Evolutionary conservation across 148 eudicot species (phyloP), one percentile per base, ranked within the genome.

Genomic region (Salicornia ramosissima): DNA sequence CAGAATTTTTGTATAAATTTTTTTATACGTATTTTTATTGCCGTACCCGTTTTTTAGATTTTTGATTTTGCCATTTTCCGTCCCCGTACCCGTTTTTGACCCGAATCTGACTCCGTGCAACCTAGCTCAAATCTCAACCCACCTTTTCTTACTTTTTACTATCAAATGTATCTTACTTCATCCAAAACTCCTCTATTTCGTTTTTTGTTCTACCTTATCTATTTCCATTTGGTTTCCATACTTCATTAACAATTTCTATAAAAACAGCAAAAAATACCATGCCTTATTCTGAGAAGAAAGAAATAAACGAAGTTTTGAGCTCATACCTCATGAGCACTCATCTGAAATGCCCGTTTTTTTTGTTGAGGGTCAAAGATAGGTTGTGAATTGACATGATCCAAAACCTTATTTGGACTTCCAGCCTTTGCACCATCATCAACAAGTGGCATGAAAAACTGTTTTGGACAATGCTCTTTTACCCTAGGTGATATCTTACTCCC

Each of bases 251-350:
- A 36, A n/a, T 4, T 22, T 52, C 53, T 6, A 39, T 3, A 36
- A 2, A 18, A 16, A 59, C 15, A 45, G 1, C 12, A 10, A 6
- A 55, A 67, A 45, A 9, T 43, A 50, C 18, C 15, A 56, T 49
- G 53, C 53, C 18, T 29, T 34, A 45, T 57, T 54, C 10, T 42
- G 40, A 19, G 2, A 56, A 25, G 26, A 22, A 53, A 31, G 51
- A 56, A 52, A 15, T 47, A 40, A 0, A 36, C 8, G 8, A 36
- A 42, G 26, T 18, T 36, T 36, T 18, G 21, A 43, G 31, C 34
- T 34, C 22, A 47, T 74, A 92, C 97, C 97, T 92, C 97, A 61
- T 77, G 82, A 13, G 96, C 96, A 79, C 89, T 86, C 92, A 89
- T 89, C 85, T 80, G 87, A 75, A 92, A 92, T 22, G 80, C 90